phyloP scores from a whole-genome alignment of 2,329 filamentous ascomycete genomes.

The Claviceps humidiphila region DNA sequence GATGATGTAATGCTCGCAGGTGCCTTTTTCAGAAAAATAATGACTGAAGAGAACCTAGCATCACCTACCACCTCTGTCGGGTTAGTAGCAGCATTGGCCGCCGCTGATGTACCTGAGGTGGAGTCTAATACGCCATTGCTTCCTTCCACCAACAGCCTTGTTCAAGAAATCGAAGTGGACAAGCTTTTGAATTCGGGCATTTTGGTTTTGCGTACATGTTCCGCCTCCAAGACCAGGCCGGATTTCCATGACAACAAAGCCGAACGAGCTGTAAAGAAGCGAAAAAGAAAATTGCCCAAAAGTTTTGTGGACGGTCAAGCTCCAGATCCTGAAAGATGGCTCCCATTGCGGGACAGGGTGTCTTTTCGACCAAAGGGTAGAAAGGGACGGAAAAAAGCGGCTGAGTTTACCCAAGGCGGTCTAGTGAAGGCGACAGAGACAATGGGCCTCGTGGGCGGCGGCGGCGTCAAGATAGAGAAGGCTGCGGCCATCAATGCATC shows the following conservation, averaged over 20 bases:
- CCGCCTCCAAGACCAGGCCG: slow-evolving; percentile 35
- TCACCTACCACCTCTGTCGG: slow-evolving; percentile 66
- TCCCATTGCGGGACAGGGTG: slow-evolving; percentile 79
- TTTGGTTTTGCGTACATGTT: slow-evolving; percentile 23
- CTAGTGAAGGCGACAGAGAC: slow-evolving; percentile 61
- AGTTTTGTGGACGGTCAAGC: slow-evolving; percentile 65
- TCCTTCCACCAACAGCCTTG: slow-evolving; percentile 48
- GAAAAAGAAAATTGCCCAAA: slow-evolving; percentile 54
- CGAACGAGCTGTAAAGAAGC: slow-evolving; percentile 37
- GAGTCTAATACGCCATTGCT: slow-evolving; percentile 42
- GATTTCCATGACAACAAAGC: slow-evolving; percentile 21
- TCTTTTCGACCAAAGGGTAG: slow-evolving; percentile 82
- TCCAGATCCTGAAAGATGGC: slow-evolving; percentile 82
- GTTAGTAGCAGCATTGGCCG: slow-evolving; percentile 70
- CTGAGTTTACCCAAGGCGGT: slow-evolving; percentile 75
- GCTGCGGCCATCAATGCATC: slow-evolving; percentile 26
- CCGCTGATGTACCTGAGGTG: slow-evolving; percentile 42
- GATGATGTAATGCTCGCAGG: slow-evolving; percentile 59
- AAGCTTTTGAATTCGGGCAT: slow-evolving; percentile 56
- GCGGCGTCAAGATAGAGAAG: slow-evolving; percentile 53
- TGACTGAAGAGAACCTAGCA: slow-evolving; percentile 51
- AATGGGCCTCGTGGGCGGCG: slow-evolving; percentile 48
- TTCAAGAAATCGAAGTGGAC: slow-evolving; percentile 45
- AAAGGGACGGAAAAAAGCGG: slow-evolving; percentile 76
- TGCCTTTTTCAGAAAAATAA: slow-evolving; percentile 64